These are phyloP conservation scores for Trametes coccinea DNA, from an alignment of 768 basidiomycete genomes.

Conservation along the genomic window DNA sequence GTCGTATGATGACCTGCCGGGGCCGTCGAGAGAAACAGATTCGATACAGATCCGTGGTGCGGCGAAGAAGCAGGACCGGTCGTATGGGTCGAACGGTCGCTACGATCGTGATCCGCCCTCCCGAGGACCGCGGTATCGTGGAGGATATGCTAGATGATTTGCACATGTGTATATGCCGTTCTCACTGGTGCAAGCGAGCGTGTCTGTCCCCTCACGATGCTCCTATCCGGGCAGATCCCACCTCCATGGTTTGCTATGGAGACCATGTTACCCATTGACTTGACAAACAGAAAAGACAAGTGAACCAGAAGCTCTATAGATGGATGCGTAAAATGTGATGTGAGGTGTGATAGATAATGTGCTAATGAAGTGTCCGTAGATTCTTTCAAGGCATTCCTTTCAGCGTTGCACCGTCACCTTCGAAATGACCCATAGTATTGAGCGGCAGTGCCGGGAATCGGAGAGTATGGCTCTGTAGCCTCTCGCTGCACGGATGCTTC, in stretches of 20 bases:
- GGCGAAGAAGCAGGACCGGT: slow-evolving; percentile 20
- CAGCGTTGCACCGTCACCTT: background rate
- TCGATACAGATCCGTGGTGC: slow-evolving; percentile 29
- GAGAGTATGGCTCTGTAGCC: background rate
- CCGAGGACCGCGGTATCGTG: slow-evolving; percentile 34
- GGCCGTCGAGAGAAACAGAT: slow-evolving; percentile 30
- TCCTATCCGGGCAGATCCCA: too few relatives aligned
- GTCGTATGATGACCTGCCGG: slow-evolving; percentile 23
- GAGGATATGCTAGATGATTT: slow-evolving; percentile 32
- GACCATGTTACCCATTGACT: too few relatives aligned
- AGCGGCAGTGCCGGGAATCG: background rate
- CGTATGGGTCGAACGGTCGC: slow-evolving; percentile 19
- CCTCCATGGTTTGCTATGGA: too few relatives aligned
- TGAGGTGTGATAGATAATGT: too few relatives aligned
- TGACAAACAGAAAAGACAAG: too few relatives aligned
- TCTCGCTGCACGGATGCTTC: background rate
- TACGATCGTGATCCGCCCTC: slow-evolving; percentile 18
- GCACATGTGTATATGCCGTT: background rate
- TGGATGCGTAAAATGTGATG: too few relatives aligned
- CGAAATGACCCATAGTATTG: slow-evolving; percentile 7
- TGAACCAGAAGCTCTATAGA: too few relatives aligned
- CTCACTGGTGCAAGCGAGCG: background rate
- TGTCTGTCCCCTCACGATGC: too few relatives aligned
- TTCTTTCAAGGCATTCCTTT: too few relatives aligned
- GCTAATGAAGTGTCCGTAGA: too few relatives aligned